phyloP scores from a whole-genome alignment of 495 filamentous ascomycete species.

The Neurospora sp. region DNA sequence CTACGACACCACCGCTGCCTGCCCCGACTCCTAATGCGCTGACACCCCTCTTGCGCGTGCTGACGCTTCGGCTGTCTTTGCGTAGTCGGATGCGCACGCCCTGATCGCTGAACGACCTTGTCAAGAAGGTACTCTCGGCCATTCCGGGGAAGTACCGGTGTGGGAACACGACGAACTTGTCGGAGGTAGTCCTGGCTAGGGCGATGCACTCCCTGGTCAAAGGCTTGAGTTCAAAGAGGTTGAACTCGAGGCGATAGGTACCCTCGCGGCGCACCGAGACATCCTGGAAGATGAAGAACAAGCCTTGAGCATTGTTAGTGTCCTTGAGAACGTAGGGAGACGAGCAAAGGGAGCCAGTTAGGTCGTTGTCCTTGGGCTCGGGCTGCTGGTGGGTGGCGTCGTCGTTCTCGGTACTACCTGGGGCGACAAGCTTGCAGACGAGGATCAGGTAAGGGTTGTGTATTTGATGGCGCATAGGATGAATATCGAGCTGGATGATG shows the following conservation, averaged over 20 bases:
- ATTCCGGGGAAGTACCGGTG: slow-evolving; percentile 79
- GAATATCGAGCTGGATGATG: slow-evolving; percentile 74
- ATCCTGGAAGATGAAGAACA: slow-evolving; percentile 96
- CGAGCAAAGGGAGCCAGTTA: slow-evolving; percentile 69
- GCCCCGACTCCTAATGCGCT: not conserved
- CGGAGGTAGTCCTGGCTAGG: slow-evolving; percentile 62
- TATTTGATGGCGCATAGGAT: slow-evolving; percentile 46
- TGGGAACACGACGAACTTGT: slow-evolving; percentile 63
- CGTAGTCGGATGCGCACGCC: slow-evolving; percentile 81
- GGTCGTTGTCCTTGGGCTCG: slow-evolving; percentile 43
- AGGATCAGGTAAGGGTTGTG: slow-evolving; percentile 50
- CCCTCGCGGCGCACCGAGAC: slow-evolving; percentile 78
- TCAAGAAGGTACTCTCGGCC: slow-evolving; percentile 84
- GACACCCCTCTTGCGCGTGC: slow-evolving; percentile 32
- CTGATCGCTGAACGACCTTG: slow-evolving; percentile 89
- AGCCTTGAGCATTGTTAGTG: slow-evolving; percentile 81
- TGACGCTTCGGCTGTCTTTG: slow-evolving; percentile 54
- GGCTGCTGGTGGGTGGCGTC: slow-evolving; percentile 31
- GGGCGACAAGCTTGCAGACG: slow-evolving; percentile 50
- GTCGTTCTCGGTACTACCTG: slow-evolving; percentile 30
- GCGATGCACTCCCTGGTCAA: slow-evolving; percentile 30
- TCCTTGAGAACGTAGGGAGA: slow-evolving; percentile 92
- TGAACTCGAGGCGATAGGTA: slow-evolving; percentile 70
- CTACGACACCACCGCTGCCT: not conserved
- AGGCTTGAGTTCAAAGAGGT: slow-evolving; percentile 84